Percentiles rank a stretch among this genome's conserved stretches.
These are phyloP conservation scores for Alloascoidea hylecoeti DNA, from an alignment of 805 yeast genomes.

Conservation along the genomic window DNA sequence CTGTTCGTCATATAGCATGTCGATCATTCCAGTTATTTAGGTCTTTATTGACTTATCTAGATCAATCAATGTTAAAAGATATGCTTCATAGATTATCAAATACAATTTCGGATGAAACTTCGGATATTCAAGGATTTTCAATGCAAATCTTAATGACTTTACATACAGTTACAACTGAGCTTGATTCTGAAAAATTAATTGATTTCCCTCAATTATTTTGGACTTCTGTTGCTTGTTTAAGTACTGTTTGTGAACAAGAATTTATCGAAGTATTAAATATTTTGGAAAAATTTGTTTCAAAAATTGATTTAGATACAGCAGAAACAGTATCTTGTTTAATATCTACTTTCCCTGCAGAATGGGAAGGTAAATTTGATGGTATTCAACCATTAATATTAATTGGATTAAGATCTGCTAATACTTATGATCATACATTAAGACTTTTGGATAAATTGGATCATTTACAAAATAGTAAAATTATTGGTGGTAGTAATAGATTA, in stretches of 20 bases:
- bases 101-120: slow-evolving; percentile 79
- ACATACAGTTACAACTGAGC: slow-evolving; percentile 81
- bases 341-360: slow-evolving; percentile 81
- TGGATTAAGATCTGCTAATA: slow-evolving; percentile 71
- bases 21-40: slow-evolving; percentile 90
- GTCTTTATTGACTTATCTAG: slow-evolving; percentile 66
- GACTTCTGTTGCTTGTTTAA: slow-evolving; percentile 86
- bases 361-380: slow-evolving; percentile 94
- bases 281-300: slow-evolving; percentile 68
- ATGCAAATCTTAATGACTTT: slow-evolving; percentile 95
- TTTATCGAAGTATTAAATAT: slow-evolving; percentile 80
- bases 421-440: slow-evolving; percentile 65
- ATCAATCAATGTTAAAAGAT: slow-evolving; percentile 80
- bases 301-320: slow-evolving; percentile 73
- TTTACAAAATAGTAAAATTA: slow-evolving; percentile 57
- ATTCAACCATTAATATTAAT: slow-evolving; percentile 64
- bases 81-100: slow-evolving; percentile 88
- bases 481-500: slow-evolving; percentile 60
- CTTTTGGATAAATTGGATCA: slow-evolving; percentile 59
- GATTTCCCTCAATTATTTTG: slow-evolving; percentile 91
- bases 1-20: slow-evolving; percentile 94
- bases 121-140: slow-evolving; percentile 90
- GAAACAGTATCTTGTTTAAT: slow-evolving; percentile 76
- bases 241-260: slow-evolving; percentile 86
- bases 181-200: slow-evolving; percentile 63